Evolutionary conservation across 2,329 filamentous ascomycete genomes (phyloP), one percentile per base, ranked within the genome.

Genomic region (Dactylonectria estremocensis): DNA sequence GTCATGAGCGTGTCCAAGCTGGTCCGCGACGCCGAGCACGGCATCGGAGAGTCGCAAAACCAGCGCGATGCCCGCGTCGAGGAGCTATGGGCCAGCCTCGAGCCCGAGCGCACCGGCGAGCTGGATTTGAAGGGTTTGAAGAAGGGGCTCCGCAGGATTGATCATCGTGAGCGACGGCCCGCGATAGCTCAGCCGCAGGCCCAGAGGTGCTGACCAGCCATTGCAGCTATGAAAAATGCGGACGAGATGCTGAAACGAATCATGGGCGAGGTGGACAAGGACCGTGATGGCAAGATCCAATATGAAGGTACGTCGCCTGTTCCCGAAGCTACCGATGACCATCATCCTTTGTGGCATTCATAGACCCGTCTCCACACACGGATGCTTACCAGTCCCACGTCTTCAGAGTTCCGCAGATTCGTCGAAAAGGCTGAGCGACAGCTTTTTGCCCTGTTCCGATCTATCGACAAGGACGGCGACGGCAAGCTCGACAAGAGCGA

Each of bases 401-500:
- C 37, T 61, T 52, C 71, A 96, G 96, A 99, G 84, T 99, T 99
- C 78, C 92, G 91, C 71, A 87, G 86, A 48, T 98, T 98, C 78
- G 94, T 98, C 77, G 89, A 95, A 76, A 89, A 93, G 66, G 95
- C 96, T 48, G 96, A 99, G 81, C 89, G 89, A 67, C 92, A 98
- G 80, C 89, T 99, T 13, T 91, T 90, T 80, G 81, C 88, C 61
- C 89, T 99, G 22, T 99, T 99, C 83, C 88, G 90, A 74, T 91
- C 89, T 70, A 98, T 99, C 77, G 96, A 99, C 80, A 89, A 88
- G 72, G 92, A 98, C 79, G 86, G 91, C 70, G 93, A 97, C 80
- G 95, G 95, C 46, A 92, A 92, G 78, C 87, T 99, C 68, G 94
- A 97, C 77, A 95, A 94, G 81, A 85, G 86, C n/a, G 95, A 98